These are phyloP conservation scores for Tricholoma saponaceum DNA, from an alignment of 768 basidiomycete genomes.

Conservation along the genomic window DNA sequence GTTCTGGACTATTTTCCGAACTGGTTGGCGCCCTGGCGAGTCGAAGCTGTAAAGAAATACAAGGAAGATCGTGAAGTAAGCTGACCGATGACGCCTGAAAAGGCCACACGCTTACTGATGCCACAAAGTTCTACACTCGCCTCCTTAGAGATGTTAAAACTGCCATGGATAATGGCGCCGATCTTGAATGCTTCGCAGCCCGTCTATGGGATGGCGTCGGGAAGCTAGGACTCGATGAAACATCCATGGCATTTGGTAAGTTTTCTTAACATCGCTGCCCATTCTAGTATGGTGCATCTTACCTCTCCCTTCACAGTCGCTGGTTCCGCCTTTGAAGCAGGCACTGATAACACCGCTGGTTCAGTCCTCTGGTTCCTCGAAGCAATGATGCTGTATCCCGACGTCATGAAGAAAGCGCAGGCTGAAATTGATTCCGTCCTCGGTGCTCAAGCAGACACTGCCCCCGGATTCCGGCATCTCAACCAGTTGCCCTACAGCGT, in stretches of 20 bases:
- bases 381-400: constrained; percentile 14
- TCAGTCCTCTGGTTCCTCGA: constrained; percentile 8
- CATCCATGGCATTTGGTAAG: constrained; percentile 2
- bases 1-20: constrained; percentile 10
- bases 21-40: constrained; percentile 10
- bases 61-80: constrained; percentile 9
- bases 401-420: constrained; percentile 9
- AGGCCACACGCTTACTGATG: too few relatives aligned
- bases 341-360: constrained; percentile 3
- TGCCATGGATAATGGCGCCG: not conserved
- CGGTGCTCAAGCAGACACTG: constrained; percentile 2
- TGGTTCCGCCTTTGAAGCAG: constrained; percentile 10
- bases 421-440: constrained; percentile 9
- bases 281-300: not conserved
- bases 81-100: too few relatives aligned
- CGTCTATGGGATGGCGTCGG: constrained; percentile 10
- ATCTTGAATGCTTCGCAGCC: constrained; percentile 11
- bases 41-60: constrained; percentile 6
- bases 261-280: not conserved
- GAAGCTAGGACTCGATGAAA: constrained; percentile 6
- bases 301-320: constrained; percentile 2
- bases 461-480: constrained; percentile 9
- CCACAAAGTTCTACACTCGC: too few relatives aligned
- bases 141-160: too few relatives aligned
- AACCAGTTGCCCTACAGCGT: constrained; percentile 8